phyloP scores from a whole-genome alignment of 2,329 filamentous ascomycete species.

The Alternaria solani region DNA sequence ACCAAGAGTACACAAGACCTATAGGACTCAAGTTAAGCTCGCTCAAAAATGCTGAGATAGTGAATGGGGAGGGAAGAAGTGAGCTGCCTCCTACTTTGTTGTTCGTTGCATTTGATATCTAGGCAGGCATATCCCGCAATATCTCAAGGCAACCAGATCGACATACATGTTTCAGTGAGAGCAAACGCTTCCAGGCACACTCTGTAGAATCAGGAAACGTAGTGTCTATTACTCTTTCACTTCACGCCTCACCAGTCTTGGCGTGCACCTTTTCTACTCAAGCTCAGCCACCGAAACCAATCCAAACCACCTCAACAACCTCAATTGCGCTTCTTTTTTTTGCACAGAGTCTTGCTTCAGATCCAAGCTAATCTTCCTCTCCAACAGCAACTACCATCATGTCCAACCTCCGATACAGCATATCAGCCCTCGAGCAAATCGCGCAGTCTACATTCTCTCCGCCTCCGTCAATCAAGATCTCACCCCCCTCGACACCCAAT shows the following conservation, averaged over 20 bases:
- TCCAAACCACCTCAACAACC: background rate
- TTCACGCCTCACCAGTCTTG: background rate
- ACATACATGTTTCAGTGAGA: background rate
- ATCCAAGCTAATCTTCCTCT: background rate
- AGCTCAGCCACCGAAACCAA: background rate
- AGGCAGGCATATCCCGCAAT: background rate
- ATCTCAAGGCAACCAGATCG: background rate
- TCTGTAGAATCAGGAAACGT: background rate
- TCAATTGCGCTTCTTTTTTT: background rate
- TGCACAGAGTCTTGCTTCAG: background rate
- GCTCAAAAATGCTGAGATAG: background rate
- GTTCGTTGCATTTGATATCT: background rate
- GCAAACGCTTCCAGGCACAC: background rate
- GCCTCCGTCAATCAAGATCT: background rate
- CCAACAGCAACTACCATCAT: background rate
- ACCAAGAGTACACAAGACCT: background rate
- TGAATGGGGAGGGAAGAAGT: background rate
- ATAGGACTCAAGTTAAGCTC: background rate
- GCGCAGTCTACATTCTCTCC: background rate
- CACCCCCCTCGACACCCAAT: background rate
- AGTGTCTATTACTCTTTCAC: background rate
- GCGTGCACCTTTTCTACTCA: background rate
- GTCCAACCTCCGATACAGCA: background rate
- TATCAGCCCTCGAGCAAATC: background rate
- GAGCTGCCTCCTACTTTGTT: background rate